phyloP scores from a whole-genome alignment of 305 asterid genomes.

The Salvia sclarea region DNA sequence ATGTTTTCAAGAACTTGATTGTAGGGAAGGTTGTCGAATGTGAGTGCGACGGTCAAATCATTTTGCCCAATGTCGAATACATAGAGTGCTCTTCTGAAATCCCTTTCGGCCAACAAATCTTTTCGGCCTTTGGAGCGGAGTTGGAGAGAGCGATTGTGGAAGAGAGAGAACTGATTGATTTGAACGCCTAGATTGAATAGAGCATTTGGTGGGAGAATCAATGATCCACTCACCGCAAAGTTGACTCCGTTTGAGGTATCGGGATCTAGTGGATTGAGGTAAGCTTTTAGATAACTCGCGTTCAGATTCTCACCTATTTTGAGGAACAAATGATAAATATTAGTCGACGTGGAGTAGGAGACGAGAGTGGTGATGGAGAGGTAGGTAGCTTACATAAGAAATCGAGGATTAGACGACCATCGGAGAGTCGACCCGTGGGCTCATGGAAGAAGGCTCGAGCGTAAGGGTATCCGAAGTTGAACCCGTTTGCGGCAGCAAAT shows the following conservation, averaged over 20 bases:
- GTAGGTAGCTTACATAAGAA: constrained; percentile 39
- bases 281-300: constrained; percentile 44
- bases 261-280: constrained; percentile 45
- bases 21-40: constrained; percentile 35
- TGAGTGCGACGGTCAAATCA: constrained; percentile 42
- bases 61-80: constrained; percentile 60
- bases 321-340: too few species aligned
- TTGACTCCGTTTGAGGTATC: constrained; percentile 48
- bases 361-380: too few species aligned
- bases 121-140: constrained; percentile 37
- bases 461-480: constrained; percentile 39
- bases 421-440: constrained; percentile 42
- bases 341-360: too few species aligned
- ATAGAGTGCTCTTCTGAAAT: constrained; percentile 46
- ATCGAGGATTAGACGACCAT: constrained; percentile 52
- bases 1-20: constrained; percentile 36
- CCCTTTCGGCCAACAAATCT: constrained; percentile 31
- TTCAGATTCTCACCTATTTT: constrained; percentile 42
- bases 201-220: constrained; percentile 35
- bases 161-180: constrained; percentile 41
- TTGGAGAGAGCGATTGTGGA: constrained; percentile 34
- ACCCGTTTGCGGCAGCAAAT: constrained; percentile 42
- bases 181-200: constrained; percentile 43
- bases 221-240: constrained; percentile 47
- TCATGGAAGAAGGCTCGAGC: constrained; percentile 48